These are phyloP conservation scores for Carex kokanica DNA, from an alignment of 176 grass and related monocot species.

Conservation along the genomic window DNA sequence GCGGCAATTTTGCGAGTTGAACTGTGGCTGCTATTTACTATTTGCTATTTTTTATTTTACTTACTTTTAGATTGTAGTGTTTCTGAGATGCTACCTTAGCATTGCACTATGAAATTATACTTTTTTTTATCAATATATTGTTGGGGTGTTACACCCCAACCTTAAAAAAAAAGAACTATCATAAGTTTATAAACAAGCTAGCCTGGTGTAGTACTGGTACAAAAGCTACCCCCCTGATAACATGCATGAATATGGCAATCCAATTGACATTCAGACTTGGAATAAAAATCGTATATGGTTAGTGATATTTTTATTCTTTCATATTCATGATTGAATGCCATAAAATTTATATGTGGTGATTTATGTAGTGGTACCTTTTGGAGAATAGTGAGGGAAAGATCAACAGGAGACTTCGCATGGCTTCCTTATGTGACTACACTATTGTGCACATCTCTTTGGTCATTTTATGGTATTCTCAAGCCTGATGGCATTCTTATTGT, in stretches of 20 bases:
- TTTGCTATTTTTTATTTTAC: too few relatives aligned
- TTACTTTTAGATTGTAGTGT: too few relatives aligned
- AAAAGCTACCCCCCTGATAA: neutral
- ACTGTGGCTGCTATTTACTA: too few relatives aligned
- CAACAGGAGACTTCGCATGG: conserved; percentile 67
- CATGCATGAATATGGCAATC: neutral
- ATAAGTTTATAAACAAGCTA: neutral
- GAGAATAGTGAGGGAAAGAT: conserved; percentile 53
- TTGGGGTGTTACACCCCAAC: too few relatives aligned
- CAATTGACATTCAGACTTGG: neutral
- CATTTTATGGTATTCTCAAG: conserved; percentile 72
- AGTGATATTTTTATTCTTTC: neutral
- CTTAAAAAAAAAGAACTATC: too few relatives aligned
- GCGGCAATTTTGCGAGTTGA: too few relatives aligned
- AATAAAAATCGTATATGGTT: neutral
- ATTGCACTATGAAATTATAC: too few relatives aligned
- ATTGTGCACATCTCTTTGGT: conserved; percentile 64
- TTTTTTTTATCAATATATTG: too few relatives aligned
- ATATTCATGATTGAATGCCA: neutral
- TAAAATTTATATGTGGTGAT: neutral
- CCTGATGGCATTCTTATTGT: conserved; percentile 61
- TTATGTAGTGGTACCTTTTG: conserved; percentile 53
- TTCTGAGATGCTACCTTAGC: too few relatives aligned
- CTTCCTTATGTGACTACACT: conserved; percentile 70
- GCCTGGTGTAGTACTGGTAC: neutral